Evolutionary conservation across 1,284 basidiomycete genomes (phyloP).

Genomic region (Boletus hoseneyae): DNA sequence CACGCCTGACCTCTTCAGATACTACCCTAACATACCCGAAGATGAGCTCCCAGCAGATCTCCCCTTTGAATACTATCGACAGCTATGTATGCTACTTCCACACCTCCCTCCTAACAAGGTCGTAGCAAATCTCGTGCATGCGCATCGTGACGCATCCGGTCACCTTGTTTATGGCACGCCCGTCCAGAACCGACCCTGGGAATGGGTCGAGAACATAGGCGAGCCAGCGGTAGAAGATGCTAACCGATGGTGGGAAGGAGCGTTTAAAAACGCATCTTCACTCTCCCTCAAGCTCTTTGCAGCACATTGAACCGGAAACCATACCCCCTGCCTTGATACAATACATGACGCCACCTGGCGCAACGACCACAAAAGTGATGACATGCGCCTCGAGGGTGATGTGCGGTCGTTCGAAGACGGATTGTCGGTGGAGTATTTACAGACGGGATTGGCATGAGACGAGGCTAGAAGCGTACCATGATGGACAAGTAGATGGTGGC

Average conservation of each 20-base stretch:
- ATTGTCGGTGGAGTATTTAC: constrained; percentile 53
- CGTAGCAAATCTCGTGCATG: constrained; percentile 57
- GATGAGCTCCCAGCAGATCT: constrained; percentile 53
- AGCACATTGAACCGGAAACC: constrained; percentile 61
- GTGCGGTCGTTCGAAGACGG: constrained; percentile 63
- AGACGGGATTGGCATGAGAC: constrained; percentile 74
- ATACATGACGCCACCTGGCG: neutral
- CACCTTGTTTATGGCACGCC: constrained; percentile 45
- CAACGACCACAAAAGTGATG: constrained; percentile 2
- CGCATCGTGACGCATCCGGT: constrained; percentile 45
- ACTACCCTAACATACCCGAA: constrained; percentile 52
- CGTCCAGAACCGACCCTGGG: constrained; percentile 76
- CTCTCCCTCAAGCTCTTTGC: constrained; percentile 72
- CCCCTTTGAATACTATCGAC: constrained; percentile 52
- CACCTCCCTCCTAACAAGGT: constrained; percentile 47
- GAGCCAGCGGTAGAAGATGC: constrained; percentile 41
- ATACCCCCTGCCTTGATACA: constrained; percentile 27
- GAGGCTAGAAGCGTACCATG: constrained; percentile 33
- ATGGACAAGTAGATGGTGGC: constrained; percentile 6
- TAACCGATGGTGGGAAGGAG: constrained; percentile 34
- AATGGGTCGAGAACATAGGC: constrained; percentile 78
- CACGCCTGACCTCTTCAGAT: constrained; percentile 52
- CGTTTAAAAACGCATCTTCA: constrained; percentile 63
- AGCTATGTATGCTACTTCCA: constrained; percentile 48
- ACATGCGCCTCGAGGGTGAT: constrained; percentile 39